A percentile compares a stretch with the other conserved stretches of the same genome.
phyloP scores from a whole-genome alignment of 2,329 filamentous ascomycete species.

The Arthrobotrys pseudoclavata region DNA sequence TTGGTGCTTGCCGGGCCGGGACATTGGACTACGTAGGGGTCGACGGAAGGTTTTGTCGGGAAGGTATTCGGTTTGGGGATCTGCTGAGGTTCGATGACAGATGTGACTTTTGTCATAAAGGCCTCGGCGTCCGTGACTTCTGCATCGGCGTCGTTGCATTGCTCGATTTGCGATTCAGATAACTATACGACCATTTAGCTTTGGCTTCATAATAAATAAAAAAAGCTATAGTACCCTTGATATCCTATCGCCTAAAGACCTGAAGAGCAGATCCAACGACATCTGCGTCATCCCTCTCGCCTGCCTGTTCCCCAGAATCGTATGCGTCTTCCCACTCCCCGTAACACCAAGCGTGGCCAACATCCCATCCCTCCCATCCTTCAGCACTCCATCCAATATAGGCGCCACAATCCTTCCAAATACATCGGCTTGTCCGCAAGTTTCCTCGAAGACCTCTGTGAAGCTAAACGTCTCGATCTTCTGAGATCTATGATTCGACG shows the following conservation, averaged over 20 bases:
- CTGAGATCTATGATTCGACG: slow-evolving; percentile 83
- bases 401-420: slow-evolving; percentile 83
- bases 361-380: slow-evolving; percentile 80
- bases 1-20: slow-evolving; percentile 65
- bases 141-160: slow-evolving; percentile 55
- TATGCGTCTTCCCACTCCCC: slow-evolving; percentile 98
- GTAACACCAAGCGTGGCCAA: slow-evolving; percentile 94
- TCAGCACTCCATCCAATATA: slow-evolving; percentile 83
- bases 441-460: slow-evolving; percentile 91
- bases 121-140: slow-evolving; percentile 41
- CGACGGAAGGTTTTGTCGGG: slow-evolving; percentile 54
- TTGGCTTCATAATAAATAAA: background rate
- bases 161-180: slow-evolving; percentile 51
- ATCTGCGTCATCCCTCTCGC: slow-evolving; percentile 94
- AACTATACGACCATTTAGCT: slow-evolving; percentile 14
- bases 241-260: slow-evolving; percentile 80
- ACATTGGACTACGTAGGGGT: slow-evolving; percentile 31
- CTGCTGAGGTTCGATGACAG: slow-evolving; percentile 47
- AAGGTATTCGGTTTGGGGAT: slow-evolving; percentile 54
- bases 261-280: slow-evolving; percentile 88
- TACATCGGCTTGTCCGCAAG: slow-evolving; percentile 84
- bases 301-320: slow-evolving; percentile 87
- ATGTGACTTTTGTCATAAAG: slow-evolving; percentile 56
- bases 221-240: slow-evolving; percentile 62
- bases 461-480: slow-evolving; percentile 95